Percentiles rank a stretch among this genome's conserved stretches.
phyloP scores from a whole-genome alignment of 2,329 filamentous ascomycete species.

The Fusarium citri region DNA sequence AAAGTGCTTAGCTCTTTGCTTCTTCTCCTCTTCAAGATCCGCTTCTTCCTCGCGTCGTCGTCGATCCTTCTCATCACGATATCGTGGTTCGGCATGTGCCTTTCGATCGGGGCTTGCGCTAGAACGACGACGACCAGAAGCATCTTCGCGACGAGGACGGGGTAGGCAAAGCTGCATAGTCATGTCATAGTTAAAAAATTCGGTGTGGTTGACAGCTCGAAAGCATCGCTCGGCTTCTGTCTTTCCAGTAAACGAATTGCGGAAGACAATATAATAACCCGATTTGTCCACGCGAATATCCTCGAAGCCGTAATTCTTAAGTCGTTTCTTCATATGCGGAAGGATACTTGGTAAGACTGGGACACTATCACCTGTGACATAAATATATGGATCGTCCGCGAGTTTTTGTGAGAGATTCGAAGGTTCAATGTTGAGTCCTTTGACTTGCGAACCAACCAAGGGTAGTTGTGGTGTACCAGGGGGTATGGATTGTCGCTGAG shows the following conservation, averaged over 20 bases:
- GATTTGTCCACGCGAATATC: constrained; percentile 85
- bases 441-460: constrained; percentile 44
- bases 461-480: constrained; percentile 48
- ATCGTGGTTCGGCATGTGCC: constrained; percentile 37
- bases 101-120: constrained; percentile 53
- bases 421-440: constrained; percentile 67
- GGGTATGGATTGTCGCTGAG: constrained; percentile 55
- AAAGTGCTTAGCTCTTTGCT: constrained; percentile 84
- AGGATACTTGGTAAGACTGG: constrained; percentile 88
- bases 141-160: constrained; percentile 41
- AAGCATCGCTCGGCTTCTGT: constrained; percentile 85
- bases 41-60: constrained; percentile 78
- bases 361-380: constrained; percentile 86
- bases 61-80: constrained; percentile 71
- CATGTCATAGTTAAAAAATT: constrained; percentile 93
- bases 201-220: constrained; percentile 79
- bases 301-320: constrained; percentile 85
- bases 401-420: constrained; percentile 76
- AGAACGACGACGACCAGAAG: constrained; percentile 47
- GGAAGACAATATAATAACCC: constrained; percentile 94
- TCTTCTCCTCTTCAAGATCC: constrained; percentile 91
- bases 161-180: constrained; percentile 79
- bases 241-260: constrained; percentile 79
- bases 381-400: constrained; percentile 86
- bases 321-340: constrained; percentile 87